Evolutionary conservation across 2,329 filamentous ascomycete species (phyloP).

Genomic region (Lachnellula occidentalis): DNA sequence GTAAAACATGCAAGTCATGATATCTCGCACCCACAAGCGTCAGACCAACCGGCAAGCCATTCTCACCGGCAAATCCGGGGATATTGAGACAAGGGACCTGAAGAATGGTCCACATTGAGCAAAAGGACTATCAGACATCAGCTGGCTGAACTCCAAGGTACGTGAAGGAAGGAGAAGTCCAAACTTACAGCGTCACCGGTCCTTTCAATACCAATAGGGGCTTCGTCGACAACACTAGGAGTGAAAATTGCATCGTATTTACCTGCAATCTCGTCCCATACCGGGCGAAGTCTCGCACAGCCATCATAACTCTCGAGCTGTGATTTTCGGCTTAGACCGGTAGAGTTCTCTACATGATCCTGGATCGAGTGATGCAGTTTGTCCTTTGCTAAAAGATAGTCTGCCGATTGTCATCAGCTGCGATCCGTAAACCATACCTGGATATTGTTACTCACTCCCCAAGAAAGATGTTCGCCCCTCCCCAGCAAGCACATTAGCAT

Average conservation of each 20-base stretch:
- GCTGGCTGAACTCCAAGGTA: neutral
- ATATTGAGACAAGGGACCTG: conserved; percentile 61
- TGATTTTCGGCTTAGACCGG: conserved; percentile 38
- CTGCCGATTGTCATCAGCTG: conserved; percentile 28
- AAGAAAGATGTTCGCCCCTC: conserved; percentile 51
- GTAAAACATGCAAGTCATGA: conserved; percentile 38
- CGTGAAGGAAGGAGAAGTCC: neutral
- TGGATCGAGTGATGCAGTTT: conserved; percentile 42
- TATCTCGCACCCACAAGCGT: conserved; percentile 45
- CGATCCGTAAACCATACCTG: neutral
- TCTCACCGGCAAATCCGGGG: conserved; percentile 53
- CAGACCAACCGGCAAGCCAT: conserved; percentile 54
- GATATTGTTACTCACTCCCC: conserved; percentile 18
- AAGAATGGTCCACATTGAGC: conserved; percentile 34
- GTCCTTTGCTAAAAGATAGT: conserved; percentile 44
- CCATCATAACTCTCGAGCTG: conserved; percentile 51
- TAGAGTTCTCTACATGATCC: conserved; percentile 46
- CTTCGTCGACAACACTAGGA: conserved; percentile 55
- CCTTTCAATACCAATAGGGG: conserved; percentile 45
- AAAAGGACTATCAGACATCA: conserved; percentile 22
- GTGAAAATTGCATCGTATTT: conserved; percentile 51
- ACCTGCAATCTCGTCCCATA: conserved; percentile 46
- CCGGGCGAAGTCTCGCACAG: conserved; percentile 47
- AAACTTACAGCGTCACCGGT: conserved; percentile 49
- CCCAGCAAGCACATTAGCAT: conserved; percentile 42